Evolutionary conservation across 2,329 filamentous ascomycete species (phyloP).

Genomic region (Calonectria pseudoturangicola): DNA sequence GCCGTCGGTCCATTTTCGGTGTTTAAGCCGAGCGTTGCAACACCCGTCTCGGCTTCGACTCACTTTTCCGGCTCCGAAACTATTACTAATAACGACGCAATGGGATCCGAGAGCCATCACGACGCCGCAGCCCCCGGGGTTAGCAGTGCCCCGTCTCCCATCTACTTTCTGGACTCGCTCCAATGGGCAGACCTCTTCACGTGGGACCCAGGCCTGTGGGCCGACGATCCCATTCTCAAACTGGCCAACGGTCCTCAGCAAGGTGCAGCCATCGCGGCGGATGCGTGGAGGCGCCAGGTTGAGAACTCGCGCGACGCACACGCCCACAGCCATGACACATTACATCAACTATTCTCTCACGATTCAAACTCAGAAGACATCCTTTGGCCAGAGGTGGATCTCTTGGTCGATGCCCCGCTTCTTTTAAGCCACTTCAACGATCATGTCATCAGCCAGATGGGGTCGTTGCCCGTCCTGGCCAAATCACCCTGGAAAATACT

Average conservation of each 20-base stretch:
- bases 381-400: conserved; percentile 47
- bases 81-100: conserved; percentile 25
- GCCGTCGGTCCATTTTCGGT: conserved; percentile 46
- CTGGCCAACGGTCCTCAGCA: neutral
- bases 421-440: conserved; percentile 49
- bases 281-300: conserved; percentile 31
- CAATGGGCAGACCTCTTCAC: conserved; percentile 51
- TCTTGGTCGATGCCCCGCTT: conserved; percentile 44
- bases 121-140: conserved; percentile 18
- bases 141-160: accelerated
- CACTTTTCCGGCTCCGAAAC: conserved; percentile 26
- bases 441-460: conserved; percentile 51
- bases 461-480: conserved; percentile 49
- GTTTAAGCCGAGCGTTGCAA: conserved; percentile 37
- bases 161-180: conserved; percentile 44
- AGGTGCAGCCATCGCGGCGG: conserved; percentile 1
- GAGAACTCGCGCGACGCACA: conserved; percentile 42
- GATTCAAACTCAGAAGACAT: conserved; percentile 24
- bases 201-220: conserved; percentile 46
- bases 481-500: conserved; percentile 50
- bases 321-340: conserved; percentile 24
- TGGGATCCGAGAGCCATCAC: conserved; percentile 22
- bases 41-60: neutral
- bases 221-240: conserved; percentile 23
- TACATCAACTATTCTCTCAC: conserved; percentile 31